A percentile compares a stretch with the other conserved stretches of the same genome.
Conservation (phyloP, 305 asterid species). For the Fraxinus floribunda region DNA sequence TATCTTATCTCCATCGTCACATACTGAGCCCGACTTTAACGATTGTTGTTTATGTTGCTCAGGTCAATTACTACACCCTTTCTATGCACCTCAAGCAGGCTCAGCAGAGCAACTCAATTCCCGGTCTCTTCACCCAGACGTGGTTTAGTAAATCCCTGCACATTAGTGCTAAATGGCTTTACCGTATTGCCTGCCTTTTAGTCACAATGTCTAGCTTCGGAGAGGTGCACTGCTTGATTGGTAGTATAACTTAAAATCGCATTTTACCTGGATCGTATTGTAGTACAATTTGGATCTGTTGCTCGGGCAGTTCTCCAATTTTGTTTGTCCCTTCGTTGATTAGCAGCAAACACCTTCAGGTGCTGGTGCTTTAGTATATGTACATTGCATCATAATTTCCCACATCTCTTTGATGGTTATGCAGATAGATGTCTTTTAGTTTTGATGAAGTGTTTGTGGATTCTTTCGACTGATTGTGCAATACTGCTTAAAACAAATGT, state of each 20-base stretch:
- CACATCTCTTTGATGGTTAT: not conserved
- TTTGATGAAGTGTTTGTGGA: not conserved
- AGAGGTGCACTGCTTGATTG: not conserved
- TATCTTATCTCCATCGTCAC: not conserved
- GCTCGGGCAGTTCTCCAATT: not conserved
- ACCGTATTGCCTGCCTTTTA: too few relatives aligned
- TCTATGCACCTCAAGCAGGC: slow-evolving; percentile 88
- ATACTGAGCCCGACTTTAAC: not conserved
- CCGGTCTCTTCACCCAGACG: slow-evolving; percentile 81
- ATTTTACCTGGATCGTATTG: not conserved
- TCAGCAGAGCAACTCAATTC: slow-evolving; percentile 62
- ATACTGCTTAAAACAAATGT: not conserved
- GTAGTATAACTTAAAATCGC: not conserved
- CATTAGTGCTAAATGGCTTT: not conserved
- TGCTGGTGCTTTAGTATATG: not conserved
- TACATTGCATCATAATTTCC: not conserved
- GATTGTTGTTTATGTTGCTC: slow-evolving; percentile 20
- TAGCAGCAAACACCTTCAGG: not conserved
- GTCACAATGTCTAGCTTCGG: too few relatives aligned
- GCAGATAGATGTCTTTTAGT: not conserved
- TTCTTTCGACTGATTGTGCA: not conserved
- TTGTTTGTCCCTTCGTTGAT: not conserved
- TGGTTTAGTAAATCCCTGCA: slow-evolving; percentile 40
- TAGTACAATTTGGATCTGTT: not conserved
- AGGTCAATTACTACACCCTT: slow-evolving; percentile 82